A percentile compares a stretch with the other conserved stretches of the same genome.
phyloP scores from a whole-genome alignment of 2,329 filamentous ascomycete species.

The Hymenoscyphus occultus region DNA sequence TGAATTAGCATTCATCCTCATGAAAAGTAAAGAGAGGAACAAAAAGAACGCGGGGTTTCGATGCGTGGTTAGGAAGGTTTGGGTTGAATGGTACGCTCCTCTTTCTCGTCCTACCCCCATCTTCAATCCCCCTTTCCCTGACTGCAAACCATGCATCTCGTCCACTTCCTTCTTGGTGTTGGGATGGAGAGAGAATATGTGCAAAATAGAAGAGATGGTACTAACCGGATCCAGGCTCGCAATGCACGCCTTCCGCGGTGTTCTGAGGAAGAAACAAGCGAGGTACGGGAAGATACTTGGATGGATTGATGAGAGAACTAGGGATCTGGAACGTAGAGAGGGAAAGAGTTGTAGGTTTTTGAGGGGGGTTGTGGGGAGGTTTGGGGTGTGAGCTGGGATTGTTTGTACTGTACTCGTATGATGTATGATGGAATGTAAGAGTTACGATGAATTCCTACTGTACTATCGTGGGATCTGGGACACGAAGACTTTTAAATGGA shows the following conservation, averaged over 20 bases:
- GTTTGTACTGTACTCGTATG: no score
- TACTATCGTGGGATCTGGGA: no score
- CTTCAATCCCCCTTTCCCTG: neutral
- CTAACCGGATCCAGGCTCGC: slow-evolving; percentile 49
- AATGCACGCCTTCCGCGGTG: slow-evolving; percentile 64
- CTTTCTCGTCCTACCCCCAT: neutral
- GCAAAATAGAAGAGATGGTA: neutral
- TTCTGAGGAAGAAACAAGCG: slow-evolving; percentile 70
- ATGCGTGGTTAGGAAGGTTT: slow-evolving; percentile 26
- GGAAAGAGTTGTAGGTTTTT: slow-evolving; percentile 11
- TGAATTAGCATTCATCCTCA: slow-evolving; percentile 28
- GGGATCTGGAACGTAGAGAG: slow-evolving; percentile 14
- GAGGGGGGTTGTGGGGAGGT: slow-evolving; percentile 10
- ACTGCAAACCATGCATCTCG: no score
- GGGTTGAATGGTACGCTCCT: slow-evolving; percentile 34
- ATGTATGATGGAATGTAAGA: no score
- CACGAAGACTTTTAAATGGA: no score
- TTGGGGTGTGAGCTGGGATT: neutral
- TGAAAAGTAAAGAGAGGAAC: slow-evolving; percentile 30
- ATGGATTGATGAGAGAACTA: slow-evolving; percentile 57
- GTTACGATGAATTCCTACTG: no score
- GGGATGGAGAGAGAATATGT: no score
- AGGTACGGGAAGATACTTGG: slow-evolving; percentile 59
- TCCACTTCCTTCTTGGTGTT: no score
- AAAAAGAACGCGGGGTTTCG: slow-evolving; percentile 23